Conservation (phyloP, 1,284 basidiomycete species). For the Psilocybe mexicana region DNA sequence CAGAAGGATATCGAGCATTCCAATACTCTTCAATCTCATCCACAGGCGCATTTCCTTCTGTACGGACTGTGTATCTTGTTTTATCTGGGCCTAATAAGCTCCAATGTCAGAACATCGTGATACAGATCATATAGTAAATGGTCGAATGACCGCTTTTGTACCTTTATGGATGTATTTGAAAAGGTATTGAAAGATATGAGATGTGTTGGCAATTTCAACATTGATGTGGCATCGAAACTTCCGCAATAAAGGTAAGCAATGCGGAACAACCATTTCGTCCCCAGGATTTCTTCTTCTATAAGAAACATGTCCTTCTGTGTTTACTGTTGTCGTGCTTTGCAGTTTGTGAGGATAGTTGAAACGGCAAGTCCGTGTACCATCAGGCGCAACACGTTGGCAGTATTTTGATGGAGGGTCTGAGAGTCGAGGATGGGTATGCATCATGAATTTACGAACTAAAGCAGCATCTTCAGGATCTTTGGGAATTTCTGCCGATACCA, state of each 20-base stretch:
- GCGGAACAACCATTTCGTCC: conserved; percentile 33
- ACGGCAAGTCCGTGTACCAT: conserved; percentile 23
- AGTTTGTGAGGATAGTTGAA: conserved; percentile 33
- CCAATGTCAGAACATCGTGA: neutral
- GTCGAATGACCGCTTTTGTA: neutral
- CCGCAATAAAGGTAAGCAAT: conserved; percentile 30
- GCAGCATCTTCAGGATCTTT: conserved; percentile 20
- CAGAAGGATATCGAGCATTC: conserved; percentile 34
- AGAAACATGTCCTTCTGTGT: conserved; percentile 24
- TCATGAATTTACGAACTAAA: conserved; percentile 29
- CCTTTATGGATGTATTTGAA: conserved; percentile 45
- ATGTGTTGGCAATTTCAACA: conserved; percentile 33
- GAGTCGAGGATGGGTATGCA: conserved; percentile 28
- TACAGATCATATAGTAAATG: neutral
- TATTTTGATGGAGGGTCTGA: conserved; percentile 10
- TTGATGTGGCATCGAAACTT: conserved; percentile 39
- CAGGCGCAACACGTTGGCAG: conserved; percentile 7
- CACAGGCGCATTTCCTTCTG: conserved; percentile 2
- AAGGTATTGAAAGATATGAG: conserved; percentile 37
- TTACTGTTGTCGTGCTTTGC: conserved; percentile 20
- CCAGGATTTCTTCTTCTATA: conserved; percentile 25
- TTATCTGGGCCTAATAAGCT: neutral
- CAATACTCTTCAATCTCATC: conserved; percentile 37
- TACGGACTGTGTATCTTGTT: neutral
- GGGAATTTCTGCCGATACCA: conserved; percentile 36